phyloP scores from a whole-genome alignment of 2,329 filamentous ascomycete species.

The Fusarium ambrosium region DNA sequence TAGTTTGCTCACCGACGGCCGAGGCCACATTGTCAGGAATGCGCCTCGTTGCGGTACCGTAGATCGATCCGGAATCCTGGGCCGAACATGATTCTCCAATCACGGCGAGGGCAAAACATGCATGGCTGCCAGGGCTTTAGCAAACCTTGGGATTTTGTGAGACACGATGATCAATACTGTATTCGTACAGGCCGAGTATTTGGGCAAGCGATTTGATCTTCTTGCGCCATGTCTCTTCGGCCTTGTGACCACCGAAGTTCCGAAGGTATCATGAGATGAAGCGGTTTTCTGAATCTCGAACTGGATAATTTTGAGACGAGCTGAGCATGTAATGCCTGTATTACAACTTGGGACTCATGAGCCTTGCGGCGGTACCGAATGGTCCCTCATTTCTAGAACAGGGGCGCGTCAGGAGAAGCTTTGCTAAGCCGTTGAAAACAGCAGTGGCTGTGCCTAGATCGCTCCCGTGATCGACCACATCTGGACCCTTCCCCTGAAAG shows the following conservation, averaged over 20 bases:
- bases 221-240: neutral
- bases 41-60: neutral
- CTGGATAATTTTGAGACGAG: neutral
- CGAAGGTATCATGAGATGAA: neutral
- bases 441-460: slow-evolving; percentile 2
- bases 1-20: neutral
- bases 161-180: neutral
- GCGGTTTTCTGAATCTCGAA: neutral
- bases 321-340: neutral
- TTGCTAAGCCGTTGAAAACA: neutral
- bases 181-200: neutral
- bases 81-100: neutral
- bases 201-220: neutral
- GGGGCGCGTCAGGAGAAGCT: neutral
- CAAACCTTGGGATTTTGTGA: neutral
- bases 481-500: neutral
- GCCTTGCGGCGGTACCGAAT: neutral
- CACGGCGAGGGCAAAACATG: neutral
- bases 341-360: neutral
- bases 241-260: neutral
- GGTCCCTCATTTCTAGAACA: neutral
- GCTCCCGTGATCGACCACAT: neutral
- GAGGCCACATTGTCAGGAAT: neutral
- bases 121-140: neutral
- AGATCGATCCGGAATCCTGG: neutral